These are phyloP conservation scores for Trebouxia sp. DNA, from an alignment of 139 green algal species.

Conservation along the genomic window DNA sequence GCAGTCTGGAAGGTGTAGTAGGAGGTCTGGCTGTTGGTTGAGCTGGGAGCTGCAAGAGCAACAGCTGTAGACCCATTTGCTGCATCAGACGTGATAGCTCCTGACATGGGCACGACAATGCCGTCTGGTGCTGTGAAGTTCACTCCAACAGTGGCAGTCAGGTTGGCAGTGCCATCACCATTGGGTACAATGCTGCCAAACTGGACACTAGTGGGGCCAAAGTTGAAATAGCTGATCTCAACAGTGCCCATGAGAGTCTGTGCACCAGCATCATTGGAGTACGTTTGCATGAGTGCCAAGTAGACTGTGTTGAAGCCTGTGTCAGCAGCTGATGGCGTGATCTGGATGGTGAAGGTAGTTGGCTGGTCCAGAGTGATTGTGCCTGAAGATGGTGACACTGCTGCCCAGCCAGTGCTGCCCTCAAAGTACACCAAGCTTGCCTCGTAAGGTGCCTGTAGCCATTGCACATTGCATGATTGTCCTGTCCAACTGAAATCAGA, in stretches of 20 bases:
- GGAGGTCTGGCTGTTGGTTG: neutral
- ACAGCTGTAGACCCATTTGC: neutral
- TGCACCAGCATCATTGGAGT: neutral
- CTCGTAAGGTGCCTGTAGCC: neutral
- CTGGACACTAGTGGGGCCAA: slow-evolving; percentile 15
- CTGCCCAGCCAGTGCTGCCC: neutral
- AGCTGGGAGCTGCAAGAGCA: neutral
- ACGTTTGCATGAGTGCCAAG: slow-evolving; percentile 13
- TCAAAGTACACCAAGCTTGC: neutral
- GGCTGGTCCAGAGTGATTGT: slow-evolving; percentile 17
- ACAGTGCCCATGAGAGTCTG: slow-evolving; percentile 21
- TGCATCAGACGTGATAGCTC: slow-evolving; percentile 12
- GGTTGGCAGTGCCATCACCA: slow-evolving; percentile 11
- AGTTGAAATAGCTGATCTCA: slow-evolving; percentile 24
- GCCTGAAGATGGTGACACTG: neutral
- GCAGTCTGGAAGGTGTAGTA: neutral
- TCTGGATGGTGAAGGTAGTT: neutral
- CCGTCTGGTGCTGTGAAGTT: slow-evolving; percentile 4
- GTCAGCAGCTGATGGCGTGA: neutral
- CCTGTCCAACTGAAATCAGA: neutral
- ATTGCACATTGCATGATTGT: neutral
- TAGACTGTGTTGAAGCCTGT: neutral
- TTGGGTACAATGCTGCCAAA: slow-evolving; percentile 4
- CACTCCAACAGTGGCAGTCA: slow-evolving; percentile 1
- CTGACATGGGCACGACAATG: neutral